phyloP scores from a whole-genome alignment of 2,329 filamentous ascomycete species.

The Penicillium sp. region DNA sequence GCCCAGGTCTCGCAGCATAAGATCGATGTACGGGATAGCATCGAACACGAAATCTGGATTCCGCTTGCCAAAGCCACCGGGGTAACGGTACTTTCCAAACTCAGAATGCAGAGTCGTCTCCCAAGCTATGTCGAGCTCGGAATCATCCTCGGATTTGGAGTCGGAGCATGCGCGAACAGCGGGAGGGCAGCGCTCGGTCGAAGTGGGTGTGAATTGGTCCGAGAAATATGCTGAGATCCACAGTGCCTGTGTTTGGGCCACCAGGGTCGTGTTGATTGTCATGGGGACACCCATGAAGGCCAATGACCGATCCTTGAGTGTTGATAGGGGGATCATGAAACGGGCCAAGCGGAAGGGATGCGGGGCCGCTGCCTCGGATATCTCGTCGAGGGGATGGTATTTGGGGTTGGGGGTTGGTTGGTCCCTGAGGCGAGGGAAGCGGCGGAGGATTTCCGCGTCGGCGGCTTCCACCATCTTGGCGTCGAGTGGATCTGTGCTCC shows the following conservation, averaged over 20 bases:
- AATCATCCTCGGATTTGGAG: constrained; percentile 11
- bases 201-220: constrained; percentile 44
- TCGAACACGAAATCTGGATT: constrained; percentile 71
- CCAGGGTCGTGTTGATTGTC: constrained; percentile 46
- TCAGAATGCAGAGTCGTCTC: constrained; percentile 65
- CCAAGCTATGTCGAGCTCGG: constrained; percentile 41
- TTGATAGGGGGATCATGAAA: constrained; percentile 48
- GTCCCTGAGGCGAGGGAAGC: constrained; percentile 51
- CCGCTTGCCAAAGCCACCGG: constrained; percentile 57
- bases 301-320: constrained; percentile 44
- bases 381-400: constrained; percentile 31
- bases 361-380: constrained; percentile 39
- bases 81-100: constrained; percentile 68
- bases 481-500: constrained; percentile 34
- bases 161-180: constrained; percentile 13
- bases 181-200: constrained; percentile 24
- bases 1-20: constrained; percentile 65
- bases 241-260: constrained; percentile 53
- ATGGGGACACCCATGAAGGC: constrained; percentile 52
- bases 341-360: constrained; percentile 50
- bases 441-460: constrained; percentile 51
- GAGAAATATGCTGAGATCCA: constrained; percentile 68
- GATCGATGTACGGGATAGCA: constrained; percentile 69
- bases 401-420: constrained; percentile 37
- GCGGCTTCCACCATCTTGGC: constrained; percentile 41